Base-by-base conservation (phyloP, 1,284 basidiomycete species). In the Sporisorium sorghi region DNA sequence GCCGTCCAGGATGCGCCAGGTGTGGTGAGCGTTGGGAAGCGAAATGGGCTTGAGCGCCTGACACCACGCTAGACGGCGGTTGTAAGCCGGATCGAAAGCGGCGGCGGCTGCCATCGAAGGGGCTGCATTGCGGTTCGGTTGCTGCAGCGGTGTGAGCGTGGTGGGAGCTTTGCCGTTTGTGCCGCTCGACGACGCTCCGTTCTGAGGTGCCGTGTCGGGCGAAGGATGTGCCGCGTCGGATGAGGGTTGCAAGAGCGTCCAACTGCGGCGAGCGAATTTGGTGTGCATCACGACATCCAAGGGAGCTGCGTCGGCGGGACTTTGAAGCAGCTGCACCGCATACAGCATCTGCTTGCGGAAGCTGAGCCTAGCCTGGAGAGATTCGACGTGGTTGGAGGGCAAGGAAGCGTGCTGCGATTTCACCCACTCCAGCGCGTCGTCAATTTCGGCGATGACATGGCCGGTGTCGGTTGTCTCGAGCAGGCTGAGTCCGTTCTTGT, bases 401-500 rank as follows among this genome's bases (percentile, higher is more conserved):
- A 72, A 21, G 15, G 35, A 5, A 2, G 7, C 24, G 17, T 39
- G 9, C 26, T 65, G 57, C 24, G 65, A 46, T 30, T 68, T 87
- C 86, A 93, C 58, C 87, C 86, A 86, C 75, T 85, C 21, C 85
- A 86, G 79, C 0, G 88, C 91, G 12, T 88, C 87, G 46, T 92
- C 90, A 9, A 94, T 84, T 58, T 87, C 86, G 7, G 86, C 84
- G 1, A 91, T 63, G n/a, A 91, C 86, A 52, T 88, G 87, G 54
- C 87, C 87, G 4, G 89, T 87, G n/a, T 89, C 88, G 30, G 91
- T 86, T 2, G 88, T 87, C 84, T 95, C 92, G 21, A 90, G 86
- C n/a, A 94, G 86, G 0, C 90, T 90, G 0, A 93, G 87, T 19
- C 93, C 93, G 76, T 90, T 91, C 85, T 94, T 93, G 75, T 95